phyloP scores from a whole-genome alignment of 441 rosid species.

The Euphorbia corollata region DNA sequence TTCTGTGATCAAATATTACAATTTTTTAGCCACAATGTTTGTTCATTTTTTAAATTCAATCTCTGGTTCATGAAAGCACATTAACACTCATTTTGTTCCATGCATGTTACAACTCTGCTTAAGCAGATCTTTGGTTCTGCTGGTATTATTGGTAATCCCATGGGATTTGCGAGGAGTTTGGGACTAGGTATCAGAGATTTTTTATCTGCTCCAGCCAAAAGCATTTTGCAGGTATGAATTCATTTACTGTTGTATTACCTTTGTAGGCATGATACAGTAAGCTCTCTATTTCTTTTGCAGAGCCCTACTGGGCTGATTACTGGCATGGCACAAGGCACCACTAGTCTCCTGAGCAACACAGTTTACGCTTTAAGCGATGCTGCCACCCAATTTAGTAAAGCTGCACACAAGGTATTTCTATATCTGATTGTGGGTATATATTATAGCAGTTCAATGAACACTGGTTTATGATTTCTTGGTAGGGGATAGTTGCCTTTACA shows the following conservation, averaged over 20 bases:
- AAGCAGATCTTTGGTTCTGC: constrained; percentile 97
- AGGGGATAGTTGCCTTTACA: constrained; percentile 96
- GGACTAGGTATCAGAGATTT: constrained; percentile 89
- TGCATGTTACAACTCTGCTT: constrained; percentile 3
- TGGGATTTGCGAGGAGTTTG: constrained; percentile 96
- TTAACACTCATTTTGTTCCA: neutral
- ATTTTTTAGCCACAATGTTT: neutral
- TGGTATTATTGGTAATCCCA: constrained; percentile 96
- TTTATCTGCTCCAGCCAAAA: constrained; percentile 78
- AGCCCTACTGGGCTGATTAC: constrained; percentile 84
- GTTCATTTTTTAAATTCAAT: neutral
- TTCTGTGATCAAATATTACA: neutral
- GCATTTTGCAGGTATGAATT: constrained; percentile 60
- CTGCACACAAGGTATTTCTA: constrained; percentile 83
- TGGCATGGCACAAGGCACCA: constrained; percentile 94
- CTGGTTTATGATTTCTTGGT: constrained; percentile 18
- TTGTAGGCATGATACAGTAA: constrained; percentile 15
- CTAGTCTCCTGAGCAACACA: constrained; percentile 86
- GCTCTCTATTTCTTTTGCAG: constrained; percentile 35
- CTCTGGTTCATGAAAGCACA: neutral
- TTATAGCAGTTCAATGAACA: neutral
- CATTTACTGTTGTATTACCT: constrained; percentile 8
- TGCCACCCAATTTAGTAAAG: constrained; percentile 95
- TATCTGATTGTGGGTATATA: constrained; percentile 13
- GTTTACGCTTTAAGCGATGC: constrained; percentile 93